Evolutionary conservation across 2,329 filamentous ascomycete genomes (phyloP).

Genomic region (Diplocarpon mali): DNA sequence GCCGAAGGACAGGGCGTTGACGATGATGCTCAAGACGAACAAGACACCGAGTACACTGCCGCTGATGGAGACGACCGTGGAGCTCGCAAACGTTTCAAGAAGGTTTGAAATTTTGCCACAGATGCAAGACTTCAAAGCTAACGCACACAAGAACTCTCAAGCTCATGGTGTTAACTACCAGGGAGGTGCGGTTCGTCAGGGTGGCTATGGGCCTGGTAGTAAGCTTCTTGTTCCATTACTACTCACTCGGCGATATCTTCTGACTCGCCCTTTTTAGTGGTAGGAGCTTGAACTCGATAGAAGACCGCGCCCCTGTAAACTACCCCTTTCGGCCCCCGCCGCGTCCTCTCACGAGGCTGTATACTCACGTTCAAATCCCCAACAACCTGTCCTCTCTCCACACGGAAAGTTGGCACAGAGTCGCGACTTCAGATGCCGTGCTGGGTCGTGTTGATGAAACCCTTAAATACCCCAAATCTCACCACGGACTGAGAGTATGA

Average conservation of each 20-base stretch:
- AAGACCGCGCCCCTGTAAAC: neutral
- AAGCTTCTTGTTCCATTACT: neutral
- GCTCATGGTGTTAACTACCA: slow-evolving; percentile 11
- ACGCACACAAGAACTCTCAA: slow-evolving; percentile 21
- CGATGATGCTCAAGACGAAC: slow-evolving; percentile 54
- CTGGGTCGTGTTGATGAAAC: neutral
- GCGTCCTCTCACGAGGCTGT: neutral
- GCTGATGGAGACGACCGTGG: slow-evolving; percentile 55
- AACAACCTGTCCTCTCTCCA: neutral
- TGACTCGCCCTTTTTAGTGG: neutral
- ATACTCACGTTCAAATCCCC: neutral
- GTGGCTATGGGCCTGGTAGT: slow-evolving; percentile 43
- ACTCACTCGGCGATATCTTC: neutral
- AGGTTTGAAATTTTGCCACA: slow-evolving; percentile 35
- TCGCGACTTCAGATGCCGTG: neutral
- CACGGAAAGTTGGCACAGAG: neutral
- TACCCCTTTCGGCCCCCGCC: neutral
- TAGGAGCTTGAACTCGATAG: slow-evolving; percentile 1
- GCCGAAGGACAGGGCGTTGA: slow-evolving; percentile 62
- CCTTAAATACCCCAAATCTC: neutral
- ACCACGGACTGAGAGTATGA: neutral
- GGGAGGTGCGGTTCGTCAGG: slow-evolving; percentile 22
- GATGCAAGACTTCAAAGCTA: slow-evolving; percentile 13
- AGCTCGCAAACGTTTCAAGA: slow-evolving; percentile 51
- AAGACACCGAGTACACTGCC: slow-evolving; percentile 56